A percentile compares a stretch with the other conserved stretches of the same genome.
These are phyloP conservation scores for Beta lomatogona DNA, from an alignment of 179 eudicot species.

Conservation along the genomic window DNA sequence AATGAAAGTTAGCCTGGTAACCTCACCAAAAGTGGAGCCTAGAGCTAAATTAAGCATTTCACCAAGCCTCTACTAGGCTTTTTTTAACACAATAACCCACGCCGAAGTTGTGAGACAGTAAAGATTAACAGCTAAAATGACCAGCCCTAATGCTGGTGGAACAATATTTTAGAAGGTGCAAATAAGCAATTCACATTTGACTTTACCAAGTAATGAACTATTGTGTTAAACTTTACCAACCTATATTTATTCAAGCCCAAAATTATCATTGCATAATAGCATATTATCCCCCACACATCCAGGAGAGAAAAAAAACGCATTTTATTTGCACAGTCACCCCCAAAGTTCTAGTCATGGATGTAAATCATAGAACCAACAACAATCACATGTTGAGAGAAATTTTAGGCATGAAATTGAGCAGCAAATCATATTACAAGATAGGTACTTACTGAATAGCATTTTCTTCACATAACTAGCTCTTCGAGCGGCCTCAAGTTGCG, in stretches of 20 bases:
- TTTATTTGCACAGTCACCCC: background rate
- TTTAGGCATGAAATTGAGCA: background rate
- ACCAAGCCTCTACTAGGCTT: background rate
- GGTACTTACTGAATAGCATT: constrained; percentile 70
- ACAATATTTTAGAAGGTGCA: background rate
- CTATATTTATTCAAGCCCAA: background rate
- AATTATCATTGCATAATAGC: background rate
- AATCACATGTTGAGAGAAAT: background rate
- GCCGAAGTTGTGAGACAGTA: background rate
- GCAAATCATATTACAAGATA: background rate
- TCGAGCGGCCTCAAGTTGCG: constrained; percentile 88
- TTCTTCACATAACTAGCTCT: constrained; percentile 87
- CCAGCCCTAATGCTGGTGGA: background rate
- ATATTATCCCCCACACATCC: background rate
- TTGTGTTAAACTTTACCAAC: background rate
- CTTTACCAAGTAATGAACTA: background rate
- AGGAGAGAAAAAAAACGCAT: no score
- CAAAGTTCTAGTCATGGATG: background rate
- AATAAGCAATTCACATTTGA: background rate
- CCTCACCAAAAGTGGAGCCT: background rate
- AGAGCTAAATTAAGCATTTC: background rate
- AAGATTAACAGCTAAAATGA: background rate
- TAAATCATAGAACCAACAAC: background rate
- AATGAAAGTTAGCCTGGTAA: background rate
- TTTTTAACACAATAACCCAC: background rate